phyloP scores from a whole-genome alignment of 1,284 basidiomycete species.

The Cutaneotrichosporon cutaneum region DNA sequence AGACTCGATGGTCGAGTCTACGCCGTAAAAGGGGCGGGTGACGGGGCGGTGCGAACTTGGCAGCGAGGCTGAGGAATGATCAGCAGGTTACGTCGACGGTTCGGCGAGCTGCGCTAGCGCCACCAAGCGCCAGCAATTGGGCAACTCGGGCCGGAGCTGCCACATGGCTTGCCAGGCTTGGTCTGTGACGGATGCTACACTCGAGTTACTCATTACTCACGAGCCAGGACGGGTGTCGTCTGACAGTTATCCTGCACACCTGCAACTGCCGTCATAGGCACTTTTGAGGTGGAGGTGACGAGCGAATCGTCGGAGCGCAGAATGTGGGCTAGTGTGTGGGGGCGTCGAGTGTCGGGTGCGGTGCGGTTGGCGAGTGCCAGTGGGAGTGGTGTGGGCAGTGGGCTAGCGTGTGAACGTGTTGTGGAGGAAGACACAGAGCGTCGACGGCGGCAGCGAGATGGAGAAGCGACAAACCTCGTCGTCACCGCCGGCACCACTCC shows the following conservation, averaged over 20 bases:
- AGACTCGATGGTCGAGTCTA: slow-evolving; percentile 24
- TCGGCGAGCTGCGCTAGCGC: neutral
- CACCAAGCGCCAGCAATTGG: neutral
- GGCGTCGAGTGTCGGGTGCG: neutral
- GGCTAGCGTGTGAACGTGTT: neutral
- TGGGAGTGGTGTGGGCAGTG: neutral
- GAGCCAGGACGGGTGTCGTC: slow-evolving; percentile 25
- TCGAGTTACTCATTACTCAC: slow-evolving; percentile 25
- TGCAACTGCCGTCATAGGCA: slow-evolving; percentile 25
- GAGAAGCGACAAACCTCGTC: too few species aligned
- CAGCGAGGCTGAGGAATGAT: slow-evolving; percentile 6
- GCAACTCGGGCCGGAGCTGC: neutral
- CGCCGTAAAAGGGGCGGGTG: slow-evolving; percentile 29
- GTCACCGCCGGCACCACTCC: slow-evolving; percentile 1
- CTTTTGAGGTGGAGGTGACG: slow-evolving; percentile 14
- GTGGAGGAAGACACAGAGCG: neutral
- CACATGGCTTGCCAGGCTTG: neutral
- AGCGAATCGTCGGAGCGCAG: neutral
- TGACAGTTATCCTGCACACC: slow-evolving; percentile 23
- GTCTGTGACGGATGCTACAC: neutral
- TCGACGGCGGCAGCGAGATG: neutral
- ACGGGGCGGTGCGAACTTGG: slow-evolving; percentile 16
- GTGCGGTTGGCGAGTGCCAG: neutral
- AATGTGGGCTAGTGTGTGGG: neutral
- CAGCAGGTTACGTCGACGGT: slow-evolving; percentile 1